phyloP scores from a whole-genome alignment of 176 grass and related monocot genomes.

The Raddia distichophylla region DNA sequence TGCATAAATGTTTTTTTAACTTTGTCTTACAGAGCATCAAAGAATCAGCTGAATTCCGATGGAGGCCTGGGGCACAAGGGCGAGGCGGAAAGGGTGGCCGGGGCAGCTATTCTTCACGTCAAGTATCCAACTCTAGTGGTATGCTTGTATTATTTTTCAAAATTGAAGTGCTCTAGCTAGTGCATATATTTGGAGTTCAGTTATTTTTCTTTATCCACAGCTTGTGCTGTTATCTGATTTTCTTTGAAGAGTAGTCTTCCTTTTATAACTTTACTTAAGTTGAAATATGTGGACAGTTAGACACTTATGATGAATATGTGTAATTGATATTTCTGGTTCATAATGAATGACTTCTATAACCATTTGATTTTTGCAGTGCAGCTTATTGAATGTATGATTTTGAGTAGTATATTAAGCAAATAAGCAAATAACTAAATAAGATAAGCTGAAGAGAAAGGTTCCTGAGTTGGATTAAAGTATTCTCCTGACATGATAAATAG shows the following conservation, averaged over 20 bases:
- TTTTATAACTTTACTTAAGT: conserved; percentile 1
- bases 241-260: conserved; percentile 1
- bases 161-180: conserved; percentile 5
- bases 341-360: neutral
- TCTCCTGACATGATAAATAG: neutral
- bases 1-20: conserved; percentile 8
- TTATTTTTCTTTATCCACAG: neutral
- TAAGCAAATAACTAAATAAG: no score
- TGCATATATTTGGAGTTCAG: neutral
- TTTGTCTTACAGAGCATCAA: conserved; percentile 45
- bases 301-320: conserved; percentile 14
- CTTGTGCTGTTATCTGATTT: neutral
- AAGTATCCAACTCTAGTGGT: conserved; percentile 58
- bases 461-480: neutral
- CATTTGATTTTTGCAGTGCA: conserved; percentile 29
- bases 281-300: neutral
- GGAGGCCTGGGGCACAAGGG: conserved; percentile 55
- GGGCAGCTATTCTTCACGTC: conserved; percentile 58
- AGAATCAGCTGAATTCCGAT: conserved; percentile 58
- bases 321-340: neutral
- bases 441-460: no score
- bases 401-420: neutral
- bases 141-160: conserved; percentile 27
- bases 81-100: conserved; percentile 64
- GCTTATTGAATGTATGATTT: conserved; percentile 10